These are phyloP conservation scores for Neonectria magnoliae DNA, from an alignment of 2,329 filamentous ascomycete species.

Conservation along the genomic window DNA sequence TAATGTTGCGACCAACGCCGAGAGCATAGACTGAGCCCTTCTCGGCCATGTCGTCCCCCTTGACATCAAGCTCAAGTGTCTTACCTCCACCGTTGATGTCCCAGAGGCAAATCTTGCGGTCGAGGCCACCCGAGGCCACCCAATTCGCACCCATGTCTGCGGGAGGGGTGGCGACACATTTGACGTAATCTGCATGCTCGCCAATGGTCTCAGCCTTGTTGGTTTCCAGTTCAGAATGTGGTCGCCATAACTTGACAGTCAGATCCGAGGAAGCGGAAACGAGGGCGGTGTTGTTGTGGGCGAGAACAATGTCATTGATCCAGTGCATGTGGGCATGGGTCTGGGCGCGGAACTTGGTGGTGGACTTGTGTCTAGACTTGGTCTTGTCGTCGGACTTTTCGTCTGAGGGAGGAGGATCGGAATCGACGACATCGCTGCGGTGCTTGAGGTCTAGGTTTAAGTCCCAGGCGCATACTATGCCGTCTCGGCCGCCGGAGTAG, in stretches of 20 bases:
- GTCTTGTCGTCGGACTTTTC: conserved; percentile 25
- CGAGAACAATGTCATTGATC: conserved; percentile 92
- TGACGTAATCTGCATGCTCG: conserved; percentile 95
- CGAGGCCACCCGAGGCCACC: conserved; percentile 93
- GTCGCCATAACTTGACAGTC: conserved; percentile 92
- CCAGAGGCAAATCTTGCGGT: conserved; percentile 93
- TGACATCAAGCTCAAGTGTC: conserved; percentile 85
- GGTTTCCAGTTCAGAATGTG: conserved; percentile 69
- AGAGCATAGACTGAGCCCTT: conserved; percentile 97
- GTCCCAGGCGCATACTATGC: conserved; percentile 96
- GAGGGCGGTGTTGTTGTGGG: conserved; percentile 79
- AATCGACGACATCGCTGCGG: conserved; percentile 39
- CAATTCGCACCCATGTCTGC: conserved; percentile 73
- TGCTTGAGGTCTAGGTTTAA: conserved; percentile 74
- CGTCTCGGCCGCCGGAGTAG: conserved; percentile 95
- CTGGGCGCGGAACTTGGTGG: conserved; percentile 69
- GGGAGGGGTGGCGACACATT: conserved; percentile 84
- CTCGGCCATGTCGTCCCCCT: conserved; percentile 82
- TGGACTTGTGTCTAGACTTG: conserved; percentile 54
- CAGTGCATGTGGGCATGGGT: conserved; percentile 88
- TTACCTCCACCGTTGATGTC: conserved; percentile 90
- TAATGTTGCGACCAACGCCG: conserved; percentile 78
- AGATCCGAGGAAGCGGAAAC: conserved; percentile 94
- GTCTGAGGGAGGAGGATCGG: conserved; percentile 44
- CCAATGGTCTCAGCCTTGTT: conserved; percentile 75